These are phyloP conservation scores for Phytopythium oedochilum DNA, from an alignment of 352 stramenopile species.

Conservation along the genomic window DNA sequence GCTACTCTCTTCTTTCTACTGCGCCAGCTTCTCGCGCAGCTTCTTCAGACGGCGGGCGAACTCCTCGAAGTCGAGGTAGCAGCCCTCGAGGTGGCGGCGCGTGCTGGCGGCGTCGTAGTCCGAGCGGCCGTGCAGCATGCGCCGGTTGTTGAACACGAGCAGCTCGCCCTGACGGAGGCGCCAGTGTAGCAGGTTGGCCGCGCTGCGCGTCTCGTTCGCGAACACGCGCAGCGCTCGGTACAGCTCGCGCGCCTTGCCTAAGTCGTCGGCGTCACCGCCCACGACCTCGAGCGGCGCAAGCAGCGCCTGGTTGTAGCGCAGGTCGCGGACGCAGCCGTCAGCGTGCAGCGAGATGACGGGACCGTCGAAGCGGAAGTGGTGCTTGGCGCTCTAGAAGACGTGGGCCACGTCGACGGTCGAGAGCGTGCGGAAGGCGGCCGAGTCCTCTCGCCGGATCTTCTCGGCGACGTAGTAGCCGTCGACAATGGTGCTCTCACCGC, in stretches of 20 bases:
- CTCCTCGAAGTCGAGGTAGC: conserved; percentile 86
- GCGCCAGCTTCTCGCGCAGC: conserved; percentile 11
- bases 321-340: conserved; percentile 11
- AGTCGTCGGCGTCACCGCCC: conserved; percentile 1
- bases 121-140: conserved; percentile 80
- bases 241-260: conserved; percentile 42
- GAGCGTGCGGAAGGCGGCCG: conserved; percentile 58
- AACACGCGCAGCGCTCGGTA: conserved; percentile 40
- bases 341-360: conserved; percentile 16
- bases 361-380: conserved; percentile 19
- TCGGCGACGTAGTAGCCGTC: conserved; percentile 76
- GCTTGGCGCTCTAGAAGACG: conserved; percentile 24
- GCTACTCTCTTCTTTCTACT: too few relatives aligned
- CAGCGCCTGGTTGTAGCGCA: conserved; percentile 31
- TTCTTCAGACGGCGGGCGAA: conserved; percentile 57
- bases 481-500: conserved; percentile 75
- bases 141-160: conserved; percentile 85
- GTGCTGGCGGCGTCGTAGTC: conserved; percentile 44
- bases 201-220: conserved; percentile 13
- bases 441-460: conserved; percentile 41
- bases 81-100: conserved; percentile 75
- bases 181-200: conserved; percentile 25
- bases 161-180: conserved; percentile 62
- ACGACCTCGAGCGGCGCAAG: conserved; percentile 12
- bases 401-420: conserved; percentile 20